Percentiles rank a stretch among this genome's conserved stretches.
phyloP scores from a whole-genome alignment of 2,329 filamentous ascomycete genomes.

The Diaporthe sp. region DNA sequence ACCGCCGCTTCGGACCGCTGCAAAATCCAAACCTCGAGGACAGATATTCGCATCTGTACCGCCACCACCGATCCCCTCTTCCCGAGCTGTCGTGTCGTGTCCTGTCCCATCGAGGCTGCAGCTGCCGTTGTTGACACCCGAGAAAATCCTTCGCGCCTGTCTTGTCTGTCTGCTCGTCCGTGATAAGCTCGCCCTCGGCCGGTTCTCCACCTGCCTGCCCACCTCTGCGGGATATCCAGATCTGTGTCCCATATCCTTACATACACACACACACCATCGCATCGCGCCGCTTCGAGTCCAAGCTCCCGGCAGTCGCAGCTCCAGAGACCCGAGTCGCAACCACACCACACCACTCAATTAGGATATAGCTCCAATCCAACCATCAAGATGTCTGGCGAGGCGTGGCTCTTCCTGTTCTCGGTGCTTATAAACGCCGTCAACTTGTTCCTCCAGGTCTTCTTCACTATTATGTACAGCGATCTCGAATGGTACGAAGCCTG shows the following conservation, averaged over 20 bases:
- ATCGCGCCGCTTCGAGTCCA: slow-evolving; percentile 30
- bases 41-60: slow-evolving; percentile 16
- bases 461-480: slow-evolving; percentile 99
- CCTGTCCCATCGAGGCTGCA: slow-evolving; percentile 16
- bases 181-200: slow-evolving; percentile 31
- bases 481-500: slow-evolving; percentile 83
- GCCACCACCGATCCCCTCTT: neutral
- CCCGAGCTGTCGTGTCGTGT: slow-evolving; percentile 2
- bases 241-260: slow-evolving; percentile 12
- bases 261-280: slow-evolving; percentile 7
- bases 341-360: neutral
- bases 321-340: slow-evolving; percentile 22
- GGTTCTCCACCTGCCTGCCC: slow-evolving; percentile 32
- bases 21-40: slow-evolving; percentile 24
- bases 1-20: slow-evolving; percentile 29
- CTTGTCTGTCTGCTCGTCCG: neutral
- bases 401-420: slow-evolving; percentile 97
- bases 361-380: slow-evolving; percentile 39
- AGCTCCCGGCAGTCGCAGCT: slow-evolving; percentile 23
- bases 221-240: slow-evolving; percentile 26
- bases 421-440: slow-evolving; percentile 99
- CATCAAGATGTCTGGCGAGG: slow-evolving; percentile 89
- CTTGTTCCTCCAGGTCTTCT: slow-evolving; percentile 99
- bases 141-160: slow-evolving; percentile 29
- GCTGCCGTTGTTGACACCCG: slow-evolving; percentile 22